These are phyloP conservation scores for Cercophora scortea DNA, from an alignment of 495 filamentous ascomycete genomes.

Conservation along the genomic window DNA sequence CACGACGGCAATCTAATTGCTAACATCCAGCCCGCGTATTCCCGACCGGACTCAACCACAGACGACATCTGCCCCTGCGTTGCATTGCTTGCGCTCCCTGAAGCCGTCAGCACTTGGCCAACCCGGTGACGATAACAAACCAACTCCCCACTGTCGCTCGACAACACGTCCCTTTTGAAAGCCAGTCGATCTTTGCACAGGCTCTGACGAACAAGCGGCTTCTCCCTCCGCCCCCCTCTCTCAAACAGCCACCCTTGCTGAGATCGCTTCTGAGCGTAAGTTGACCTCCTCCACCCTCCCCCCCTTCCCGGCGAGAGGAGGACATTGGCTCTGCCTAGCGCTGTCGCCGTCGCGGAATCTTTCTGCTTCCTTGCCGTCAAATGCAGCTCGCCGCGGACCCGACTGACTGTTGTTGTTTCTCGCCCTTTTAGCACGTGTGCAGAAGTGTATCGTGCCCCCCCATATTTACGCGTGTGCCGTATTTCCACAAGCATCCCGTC, in stretches of 20 bases:
- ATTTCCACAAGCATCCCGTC: conserved; percentile 3
- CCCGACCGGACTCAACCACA: conserved; percentile 8
- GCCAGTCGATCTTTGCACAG: conserved; percentile 2
- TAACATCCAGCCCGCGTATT: conserved; percentile 9
- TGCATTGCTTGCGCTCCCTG: conserved; percentile 10
- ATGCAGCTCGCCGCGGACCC: background rate
- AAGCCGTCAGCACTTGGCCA: conserved; percentile 10
- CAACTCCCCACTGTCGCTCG: conserved; percentile 10
- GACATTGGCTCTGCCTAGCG: background rate
- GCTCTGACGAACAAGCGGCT: conserved; percentile 8
- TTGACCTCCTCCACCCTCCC: background rate
- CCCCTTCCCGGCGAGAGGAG: background rate
- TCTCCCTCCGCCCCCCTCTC: conserved; percentile 6
- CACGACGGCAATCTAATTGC: conserved; percentile 7
- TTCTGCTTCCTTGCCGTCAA: background rate
- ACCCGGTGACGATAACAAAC: conserved; percentile 22
- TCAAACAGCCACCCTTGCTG: conserved; percentile 17
- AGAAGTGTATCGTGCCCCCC: conserved; percentile 24
- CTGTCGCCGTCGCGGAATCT: background rate
- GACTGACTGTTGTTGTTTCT: conserved; percentile 6
- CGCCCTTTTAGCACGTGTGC: conserved; percentile 1
- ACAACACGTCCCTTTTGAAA: conserved; percentile 4
- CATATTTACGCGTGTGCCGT: conserved; percentile 9
- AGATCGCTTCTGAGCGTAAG: conserved; percentile 26
- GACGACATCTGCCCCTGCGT: conserved; percentile 9